These are phyloP conservation scores for Porogramme epimiltina DNA, from an alignment of 1,284 basidiomycete genomes.

Conservation along the genomic window DNA sequence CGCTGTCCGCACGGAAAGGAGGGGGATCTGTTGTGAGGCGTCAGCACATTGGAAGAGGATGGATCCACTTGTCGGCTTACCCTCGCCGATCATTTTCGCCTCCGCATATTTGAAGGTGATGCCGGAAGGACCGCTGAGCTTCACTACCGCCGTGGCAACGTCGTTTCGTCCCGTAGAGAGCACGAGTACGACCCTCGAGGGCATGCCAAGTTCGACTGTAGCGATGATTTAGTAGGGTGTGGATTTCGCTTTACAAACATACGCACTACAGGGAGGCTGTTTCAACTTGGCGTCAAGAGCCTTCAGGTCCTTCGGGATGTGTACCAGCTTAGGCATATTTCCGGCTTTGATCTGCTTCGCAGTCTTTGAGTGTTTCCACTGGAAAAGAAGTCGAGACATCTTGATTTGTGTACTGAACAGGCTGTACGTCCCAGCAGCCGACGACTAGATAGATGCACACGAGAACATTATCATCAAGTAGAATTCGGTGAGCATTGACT, in stretches of 20 bases:
- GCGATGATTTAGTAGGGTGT: constrained; percentile 3
- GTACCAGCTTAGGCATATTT: constrained; percentile 55
- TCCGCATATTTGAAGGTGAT: constrained; percentile 52
- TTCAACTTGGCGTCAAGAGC: constrained; percentile 61
- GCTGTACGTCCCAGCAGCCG: constrained; percentile 61
- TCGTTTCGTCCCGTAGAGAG: constrained; percentile 70
- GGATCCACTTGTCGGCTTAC: constrained; percentile 15
- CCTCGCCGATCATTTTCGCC: constrained; percentile 43
- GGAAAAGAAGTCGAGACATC: constrained; percentile 57
- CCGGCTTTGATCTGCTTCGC: constrained; percentile 45
- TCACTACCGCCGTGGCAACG: constrained; percentile 52
- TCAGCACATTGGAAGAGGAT: background rate
- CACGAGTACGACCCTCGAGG: constrained; percentile 53
- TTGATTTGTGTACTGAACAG: constrained; percentile 63
- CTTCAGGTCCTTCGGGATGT: constrained; percentile 58
- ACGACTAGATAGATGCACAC: constrained; percentile 46
- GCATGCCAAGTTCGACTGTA: constrained; percentile 68
- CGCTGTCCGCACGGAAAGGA: constrained; percentile 39
- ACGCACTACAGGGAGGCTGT: constrained; percentile 63
- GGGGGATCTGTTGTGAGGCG: constrained; percentile 10
- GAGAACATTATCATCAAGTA: background rate
- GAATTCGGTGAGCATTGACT: background rate
- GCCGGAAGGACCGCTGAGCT: constrained; percentile 51
- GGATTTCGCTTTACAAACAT: background rate
- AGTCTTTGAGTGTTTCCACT: constrained; percentile 49